Evolutionary conservation across 306 rosid genomes (phyloP), one percentile per base, ranked within the genome.

Genomic region (Castanea crenata): DNA sequence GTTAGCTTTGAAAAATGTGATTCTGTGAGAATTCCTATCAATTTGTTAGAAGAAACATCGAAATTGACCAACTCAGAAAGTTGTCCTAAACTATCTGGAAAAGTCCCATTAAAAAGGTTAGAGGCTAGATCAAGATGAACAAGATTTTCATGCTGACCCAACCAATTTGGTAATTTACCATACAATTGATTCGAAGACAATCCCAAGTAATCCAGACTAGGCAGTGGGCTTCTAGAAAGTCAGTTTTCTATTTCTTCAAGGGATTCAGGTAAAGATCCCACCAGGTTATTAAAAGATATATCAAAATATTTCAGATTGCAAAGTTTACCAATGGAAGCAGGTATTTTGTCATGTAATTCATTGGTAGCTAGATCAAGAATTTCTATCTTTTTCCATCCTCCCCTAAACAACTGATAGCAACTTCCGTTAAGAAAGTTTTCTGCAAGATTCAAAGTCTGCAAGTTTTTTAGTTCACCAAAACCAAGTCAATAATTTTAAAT

Each of bases 111-210:
- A 65, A 89, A 73, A 1, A 34, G 12, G 76, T 86, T 89, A 25
- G 34, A 1, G 4, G 0, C n/a, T 69, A 86, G 77, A 61, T 14
- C 1, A 3, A 89, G 76, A 1, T 5, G 2, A 31, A 51, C 62
- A 13, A 89, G 74, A 81, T 63, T 87, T 72, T 79, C 59, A 10
- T 77, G 75, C 44, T 76, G 73, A 55, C 59, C 81, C n/a, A 86
- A 51, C 92, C 87, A 86, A 18, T 85, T 75, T 34, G 89, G 85
- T 51, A 87, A 74, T 59, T 18, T 69, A 19, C 90, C 90, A 31
- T 8, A 64, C 62, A 87, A 20, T 13, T 74, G 83, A 55, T 85
- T 89, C 78, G 4, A 0, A 49, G 34, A 3, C 51, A 83, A 55
- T 55, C 16, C 5, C 55, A 83, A 32, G 32, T 31, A 0, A 35